Conservation (phyloP, 177 flowering plant genomes). For the Telopea speciosissima region DNA sequence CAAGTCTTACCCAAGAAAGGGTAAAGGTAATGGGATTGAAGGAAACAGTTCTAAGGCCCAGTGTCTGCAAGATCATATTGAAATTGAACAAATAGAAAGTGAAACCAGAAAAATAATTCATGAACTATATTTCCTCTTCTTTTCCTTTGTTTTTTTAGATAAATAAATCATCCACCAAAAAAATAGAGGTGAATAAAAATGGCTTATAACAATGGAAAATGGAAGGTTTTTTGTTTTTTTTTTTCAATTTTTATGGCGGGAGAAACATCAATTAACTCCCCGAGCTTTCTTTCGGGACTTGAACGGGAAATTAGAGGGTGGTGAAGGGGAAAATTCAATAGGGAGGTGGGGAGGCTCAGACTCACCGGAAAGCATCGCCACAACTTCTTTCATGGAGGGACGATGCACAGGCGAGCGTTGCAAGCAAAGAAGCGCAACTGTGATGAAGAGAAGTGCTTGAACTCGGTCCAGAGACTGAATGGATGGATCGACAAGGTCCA, state of each 20-base stretch:
- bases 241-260: neutral
- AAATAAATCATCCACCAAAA: slow-evolving; percentile 12
- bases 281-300: slow-evolving; percentile 65
- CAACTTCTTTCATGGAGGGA: slow-evolving; percentile 67
- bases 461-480: slow-evolving; percentile 56
- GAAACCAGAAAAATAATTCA: neutral
- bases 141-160: slow-evolving; percentile 1
- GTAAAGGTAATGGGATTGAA: too few relatives aligned
- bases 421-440: slow-evolving; percentile 80
- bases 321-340: slow-evolving; percentile 87
- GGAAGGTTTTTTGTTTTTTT: too few relatives aligned
- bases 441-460: slow-evolving; percentile 70
- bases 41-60: too few relatives aligned
- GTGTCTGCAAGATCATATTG: slow-evolving; percentile 3
- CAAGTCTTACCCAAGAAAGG: too few relatives aligned
- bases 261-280: slow-evolving; percentile 32
- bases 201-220: slow-evolving; percentile 17
- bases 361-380: slow-evolving; percentile 71
- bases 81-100: slow-evolving; percentile 6
- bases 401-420: slow-evolving; percentile 69
- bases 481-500: slow-evolving; percentile 73
- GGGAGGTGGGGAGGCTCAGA: slow-evolving; percentile 74
- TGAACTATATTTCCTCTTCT: neutral
- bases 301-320: slow-evolving; percentile 59
- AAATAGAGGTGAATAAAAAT: slow-evolving; percentile 17